phyloP scores from a whole-genome alignment of 1,139 yeast genomes.

The Saccharomyces hybrid region DNA sequence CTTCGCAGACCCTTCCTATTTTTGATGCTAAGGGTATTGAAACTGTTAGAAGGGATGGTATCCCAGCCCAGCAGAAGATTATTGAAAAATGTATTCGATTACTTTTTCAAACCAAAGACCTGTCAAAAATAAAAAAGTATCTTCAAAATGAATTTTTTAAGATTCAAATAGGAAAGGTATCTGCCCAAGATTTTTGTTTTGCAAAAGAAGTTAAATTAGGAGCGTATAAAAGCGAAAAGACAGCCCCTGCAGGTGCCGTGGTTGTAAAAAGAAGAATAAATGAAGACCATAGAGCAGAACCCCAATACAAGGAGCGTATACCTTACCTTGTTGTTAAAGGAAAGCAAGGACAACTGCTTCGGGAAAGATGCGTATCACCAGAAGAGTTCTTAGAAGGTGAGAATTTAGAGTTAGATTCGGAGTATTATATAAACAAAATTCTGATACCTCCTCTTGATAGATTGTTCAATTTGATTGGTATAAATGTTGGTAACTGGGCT shows the following conservation, averaged over 20 bases:
- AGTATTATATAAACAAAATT: conserved; percentile 76
- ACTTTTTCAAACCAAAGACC: conserved; percentile 64
- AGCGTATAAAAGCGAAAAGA: conserved; percentile 59
- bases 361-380: conserved; percentile 77
- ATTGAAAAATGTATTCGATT: conserved; percentile 61
- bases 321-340: conserved; percentile 79
- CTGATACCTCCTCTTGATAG: conserved; percentile 86
- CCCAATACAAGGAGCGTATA: conserved; percentile 83
- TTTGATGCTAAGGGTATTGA: conserved; percentile 97
- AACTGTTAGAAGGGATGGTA: conserved; percentile 88
- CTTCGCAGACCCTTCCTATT: conserved; percentile 46
- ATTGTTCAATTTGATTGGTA: conserved; percentile 75
- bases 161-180: conserved; percentile 52
- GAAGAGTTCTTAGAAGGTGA: conserved; percentile 51
- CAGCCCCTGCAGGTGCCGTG: conserved; percentile 87
- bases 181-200: conserved; percentile 80
- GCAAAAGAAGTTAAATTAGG: conserved; percentile 88
- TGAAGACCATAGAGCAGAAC: conserved; percentile 65
- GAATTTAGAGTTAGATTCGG: conserved; percentile 56
- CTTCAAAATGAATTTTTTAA: conserved; percentile 59
- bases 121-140: conserved; percentile 61
- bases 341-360: conserved; percentile 52
- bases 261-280: conserved; percentile 57
- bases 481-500: conserved; percentile 72
- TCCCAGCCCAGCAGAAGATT: conserved; percentile 83